phyloP scores from a whole-genome alignment of 805 yeast genomes.

The Cyberlindnera mississippiensis region DNA sequence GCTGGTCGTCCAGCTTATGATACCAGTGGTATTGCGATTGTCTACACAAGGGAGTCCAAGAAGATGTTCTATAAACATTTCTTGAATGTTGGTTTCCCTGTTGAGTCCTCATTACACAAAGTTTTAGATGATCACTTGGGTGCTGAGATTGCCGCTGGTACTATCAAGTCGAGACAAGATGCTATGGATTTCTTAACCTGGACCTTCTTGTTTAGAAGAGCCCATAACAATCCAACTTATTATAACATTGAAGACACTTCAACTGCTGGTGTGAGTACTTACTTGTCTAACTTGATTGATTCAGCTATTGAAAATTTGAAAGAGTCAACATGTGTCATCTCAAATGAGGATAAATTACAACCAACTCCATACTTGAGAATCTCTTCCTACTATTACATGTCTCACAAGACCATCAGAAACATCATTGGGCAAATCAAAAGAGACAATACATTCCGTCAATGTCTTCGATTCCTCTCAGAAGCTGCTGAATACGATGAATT shows the following conservation, averaged over 20 bases:
- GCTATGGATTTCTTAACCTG: conserved; percentile 45
- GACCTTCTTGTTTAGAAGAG: conserved; percentile 48
- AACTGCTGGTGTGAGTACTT: conserved; percentile 28
- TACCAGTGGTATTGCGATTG: conserved; percentile 42
- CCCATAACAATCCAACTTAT: conserved; percentile 35
- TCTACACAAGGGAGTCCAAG: conserved; percentile 39
- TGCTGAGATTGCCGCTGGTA: conserved; percentile 41
- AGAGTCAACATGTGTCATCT: conserved; percentile 23
- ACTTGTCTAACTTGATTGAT: no score
- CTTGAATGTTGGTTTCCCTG: conserved; percentile 37
- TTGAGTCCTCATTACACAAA: conserved; percentile 45
- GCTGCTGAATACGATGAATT: conserved; percentile 66
- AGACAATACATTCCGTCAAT: no score
- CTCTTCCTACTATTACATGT: conserved; percentile 75
- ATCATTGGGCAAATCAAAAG: conserved; percentile 38
- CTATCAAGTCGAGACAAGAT: conserved; percentile 33
- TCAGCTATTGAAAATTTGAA: conserved; percentile 29
- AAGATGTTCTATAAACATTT: conserved; percentile 38
- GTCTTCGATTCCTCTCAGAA: conserved; percentile 28
- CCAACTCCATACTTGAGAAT: conserved; percentile 44
- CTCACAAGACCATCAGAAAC: conserved; percentile 79
- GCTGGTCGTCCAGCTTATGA: conserved; percentile 63
- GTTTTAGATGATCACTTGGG: conserved; percentile 38
- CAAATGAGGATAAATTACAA: conserved; percentile 37
- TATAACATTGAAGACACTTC: conserved; percentile 35